These are phyloP conservation scores for Phytophthora nicotianae DNA, from an alignment of 352 stramenopile species.

Conservation along the genomic window DNA sequence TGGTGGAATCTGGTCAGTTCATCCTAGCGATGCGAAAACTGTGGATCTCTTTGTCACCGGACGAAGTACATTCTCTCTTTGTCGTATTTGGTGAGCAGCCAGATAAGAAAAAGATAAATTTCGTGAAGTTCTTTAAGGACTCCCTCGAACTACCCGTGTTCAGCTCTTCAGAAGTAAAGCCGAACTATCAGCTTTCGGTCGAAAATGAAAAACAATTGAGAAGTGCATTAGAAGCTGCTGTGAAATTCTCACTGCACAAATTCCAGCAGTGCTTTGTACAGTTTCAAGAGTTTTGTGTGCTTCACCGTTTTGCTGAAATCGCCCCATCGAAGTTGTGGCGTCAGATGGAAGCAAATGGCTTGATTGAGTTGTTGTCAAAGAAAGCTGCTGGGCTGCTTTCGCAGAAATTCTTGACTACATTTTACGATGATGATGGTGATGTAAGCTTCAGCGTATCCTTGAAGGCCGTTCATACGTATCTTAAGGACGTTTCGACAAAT, in stretches of 20 bases:
- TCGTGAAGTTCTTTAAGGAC: conserved; percentile 25
- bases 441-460: conserved; percentile 31
- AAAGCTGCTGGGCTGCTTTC: conserved; percentile 42
- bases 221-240: conserved; percentile 32
- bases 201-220: conserved; percentile 43
- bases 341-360: conserved; percentile 51
- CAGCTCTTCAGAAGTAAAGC: not conserved
- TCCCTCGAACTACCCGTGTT: conserved; percentile 8
- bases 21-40: conserved; percentile 36
- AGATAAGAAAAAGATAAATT: conserved; percentile 33
- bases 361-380: conserved; percentile 48
- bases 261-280: conserved; percentile 39
- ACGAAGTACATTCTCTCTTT: conserved; percentile 37
- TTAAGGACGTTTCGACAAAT: conserved; percentile 22
- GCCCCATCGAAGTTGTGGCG: conserved; percentile 43
- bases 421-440: conserved; percentile 10
- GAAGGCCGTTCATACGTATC: conserved; percentile 34
- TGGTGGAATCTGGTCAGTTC: conserved; percentile 36
- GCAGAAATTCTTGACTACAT: conserved; percentile 42
- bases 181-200: conserved; percentile 14
- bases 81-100: conserved; percentile 21
- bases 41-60: conserved; percentile 25
- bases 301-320: conserved; percentile 49
- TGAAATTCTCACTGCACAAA: conserved; percentile 36
- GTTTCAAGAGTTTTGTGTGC: conserved; percentile 61